Evolutionary conservation across 1,284 basidiomycete genomes (phyloP).

Genomic region (Neonothopanus nambi): DNA sequence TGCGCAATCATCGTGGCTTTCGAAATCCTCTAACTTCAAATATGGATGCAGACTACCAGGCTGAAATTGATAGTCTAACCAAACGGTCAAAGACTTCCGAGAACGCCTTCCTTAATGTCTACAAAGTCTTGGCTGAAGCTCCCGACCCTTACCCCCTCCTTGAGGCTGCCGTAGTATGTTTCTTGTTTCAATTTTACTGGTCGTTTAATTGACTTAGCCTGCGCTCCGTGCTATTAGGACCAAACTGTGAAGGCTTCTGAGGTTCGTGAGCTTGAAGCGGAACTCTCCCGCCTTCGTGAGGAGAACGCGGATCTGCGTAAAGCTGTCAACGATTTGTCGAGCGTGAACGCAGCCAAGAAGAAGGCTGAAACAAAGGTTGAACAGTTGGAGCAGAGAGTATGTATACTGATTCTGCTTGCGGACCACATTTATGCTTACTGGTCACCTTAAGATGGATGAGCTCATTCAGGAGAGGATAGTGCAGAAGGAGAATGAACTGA

Average conservation of each 20-base stretch:
- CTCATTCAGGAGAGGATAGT: constrained; percentile 82
- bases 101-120: constrained; percentile 91
- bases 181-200: no score
- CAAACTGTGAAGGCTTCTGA: constrained; percentile 88
- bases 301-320: constrained; percentile 81
- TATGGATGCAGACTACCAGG: constrained; percentile 77
- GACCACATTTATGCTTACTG: constrained; percentile 4
- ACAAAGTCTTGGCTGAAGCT: constrained; percentile 91
- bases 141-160: constrained; percentile 96
- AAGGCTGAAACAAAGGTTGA: constrained; percentile 74
- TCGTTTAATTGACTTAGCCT: not conserved
- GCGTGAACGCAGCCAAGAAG: constrained; percentile 72
- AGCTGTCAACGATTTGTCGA: constrained; percentile 65
- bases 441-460: constrained; percentile 75
- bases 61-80: constrained; percentile 94
- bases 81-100: constrained; percentile 90
- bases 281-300: constrained; percentile 69
- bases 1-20: constrained; percentile 29
- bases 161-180: constrained; percentile 84
- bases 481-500: constrained; percentile 93
- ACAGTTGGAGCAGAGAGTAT: constrained; percentile 81
- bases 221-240: constrained; percentile 49
- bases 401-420: constrained; percentile 19
- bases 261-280: constrained; percentile 71
- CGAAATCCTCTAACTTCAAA: not conserved